Percentiles rank a stretch among this genome's conserved stretches.
These are phyloP conservation scores for Yamadazyma dendronema DNA, from an alignment of 1,139 yeast species.

Conservation along the genomic window DNA sequence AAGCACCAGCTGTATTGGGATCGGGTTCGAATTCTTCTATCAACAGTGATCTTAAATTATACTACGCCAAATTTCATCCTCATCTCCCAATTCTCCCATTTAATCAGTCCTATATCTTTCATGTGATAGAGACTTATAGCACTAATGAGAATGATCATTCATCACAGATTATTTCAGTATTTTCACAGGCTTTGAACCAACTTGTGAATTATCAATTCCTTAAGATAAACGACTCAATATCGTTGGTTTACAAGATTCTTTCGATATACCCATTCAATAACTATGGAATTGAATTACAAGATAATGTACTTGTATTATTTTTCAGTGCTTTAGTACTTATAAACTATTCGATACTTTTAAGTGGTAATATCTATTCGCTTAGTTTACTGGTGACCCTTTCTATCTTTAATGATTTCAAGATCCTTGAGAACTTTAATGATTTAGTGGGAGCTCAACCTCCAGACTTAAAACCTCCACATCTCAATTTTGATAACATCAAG, in stretches of 20 bases:
- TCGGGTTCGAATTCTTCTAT: not conserved
- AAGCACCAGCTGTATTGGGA: not conserved
- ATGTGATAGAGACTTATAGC: slow-evolving; percentile 17
- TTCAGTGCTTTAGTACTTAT: slow-evolving; percentile 49
- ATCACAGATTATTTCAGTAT: slow-evolving; percentile 45
- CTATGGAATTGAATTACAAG: slow-evolving; percentile 22
- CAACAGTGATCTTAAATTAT: slow-evolving; percentile 17
- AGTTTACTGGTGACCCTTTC: slow-evolving; percentile 55
- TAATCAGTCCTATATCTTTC: slow-evolving; percentile 34
- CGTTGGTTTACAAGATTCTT: slow-evolving; percentile 40
- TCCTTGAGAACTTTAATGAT: slow-evolving; percentile 39
- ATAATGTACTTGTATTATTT: slow-evolving; percentile 34
- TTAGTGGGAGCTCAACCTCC: slow-evolving; percentile 12
- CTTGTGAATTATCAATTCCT: slow-evolving; percentile 39
- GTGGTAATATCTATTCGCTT: slow-evolving; percentile 56
- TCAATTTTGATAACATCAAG: slow-evolving; percentile 35
- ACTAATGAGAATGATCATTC: slow-evolving; percentile 31
- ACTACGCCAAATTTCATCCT: slow-evolving; percentile 54
- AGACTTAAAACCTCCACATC: slow-evolving; percentile 13
- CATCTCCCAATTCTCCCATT: slow-evolving; percentile 60
- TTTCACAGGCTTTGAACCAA: slow-evolving; percentile 49
- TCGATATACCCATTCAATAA: slow-evolving; percentile 43
- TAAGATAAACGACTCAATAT: slow-evolving; percentile 29
- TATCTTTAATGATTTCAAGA: slow-evolving; percentile 57
- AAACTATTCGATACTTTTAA: slow-evolving; percentile 55